Percentiles rank a stretch among this genome's conserved stretches.
Evolutionary conservation across 2,329 filamentous ascomycete genomes (phyloP).

Genomic region (Emericellopsis atlantica): DNA sequence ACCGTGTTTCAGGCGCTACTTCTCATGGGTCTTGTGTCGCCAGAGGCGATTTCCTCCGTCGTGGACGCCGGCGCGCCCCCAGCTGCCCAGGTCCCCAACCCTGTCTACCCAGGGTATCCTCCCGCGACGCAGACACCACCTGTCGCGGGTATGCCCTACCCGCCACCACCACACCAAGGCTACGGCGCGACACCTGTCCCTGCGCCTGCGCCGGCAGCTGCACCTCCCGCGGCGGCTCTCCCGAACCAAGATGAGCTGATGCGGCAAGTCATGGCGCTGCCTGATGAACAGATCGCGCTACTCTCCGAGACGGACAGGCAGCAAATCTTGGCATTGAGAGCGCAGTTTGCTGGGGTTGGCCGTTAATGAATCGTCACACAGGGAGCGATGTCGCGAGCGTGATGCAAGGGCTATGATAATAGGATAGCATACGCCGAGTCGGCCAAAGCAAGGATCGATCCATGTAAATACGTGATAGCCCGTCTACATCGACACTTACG

Average conservation of each 20-base stretch:
- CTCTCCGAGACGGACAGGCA: conserved; percentile 62
- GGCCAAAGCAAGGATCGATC: too few relatives aligned
- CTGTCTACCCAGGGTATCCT: conserved; percentile 20
- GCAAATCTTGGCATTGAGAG: conserved; percentile 69
- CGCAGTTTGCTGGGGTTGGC: conserved; percentile 34
- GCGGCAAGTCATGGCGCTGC: conserved; percentile 68
- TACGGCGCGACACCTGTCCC: conserved; percentile 17
- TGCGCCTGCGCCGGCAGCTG: conserved; percentile 20
- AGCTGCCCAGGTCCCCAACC: conserved; percentile 11
- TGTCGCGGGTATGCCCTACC: conserved; percentile 29
- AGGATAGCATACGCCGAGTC: too few relatives aligned
- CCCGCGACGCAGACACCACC: conserved; percentile 33
- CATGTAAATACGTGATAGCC: too few relatives aligned
- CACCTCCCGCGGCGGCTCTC: conserved; percentile 17
- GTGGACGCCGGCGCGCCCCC: conserved; percentile 47
- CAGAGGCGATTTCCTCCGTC: conserved; percentile 68
- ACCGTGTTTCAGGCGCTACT: conserved; percentile 91
- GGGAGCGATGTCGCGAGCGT: not conserved
- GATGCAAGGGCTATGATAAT: too few relatives aligned
- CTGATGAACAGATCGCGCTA: conserved; percentile 67
- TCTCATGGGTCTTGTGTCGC: conserved; percentile 84
- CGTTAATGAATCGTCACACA: conserved; percentile 1
- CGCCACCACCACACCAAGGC: conserved; percentile 25
- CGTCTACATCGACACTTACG: too few relatives aligned
- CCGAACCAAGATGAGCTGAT: conserved; percentile 62